phyloP scores from a whole-genome alignment of 2,329 filamentous ascomycete genomes.

The Cytospora schulzeri region DNA sequence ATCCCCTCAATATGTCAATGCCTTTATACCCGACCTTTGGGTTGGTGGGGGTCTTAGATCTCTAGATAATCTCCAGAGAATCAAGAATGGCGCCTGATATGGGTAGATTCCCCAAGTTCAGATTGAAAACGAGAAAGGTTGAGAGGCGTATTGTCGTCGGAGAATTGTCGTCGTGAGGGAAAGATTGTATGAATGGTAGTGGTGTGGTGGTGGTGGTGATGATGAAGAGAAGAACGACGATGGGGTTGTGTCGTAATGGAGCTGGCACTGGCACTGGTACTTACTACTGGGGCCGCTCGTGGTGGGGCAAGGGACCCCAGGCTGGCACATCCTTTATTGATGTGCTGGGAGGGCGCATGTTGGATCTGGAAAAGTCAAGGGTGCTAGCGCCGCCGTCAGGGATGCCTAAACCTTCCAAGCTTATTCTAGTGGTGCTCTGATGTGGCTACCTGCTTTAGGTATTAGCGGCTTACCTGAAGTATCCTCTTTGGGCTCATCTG shows the following conservation, averaged over 20 bases:
- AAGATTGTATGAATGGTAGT: not conserved
- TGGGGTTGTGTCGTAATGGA: conserved; percentile 1
- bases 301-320: conserved; percentile 1
- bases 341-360: not conserved
- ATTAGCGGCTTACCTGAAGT: conserved; percentile 7
- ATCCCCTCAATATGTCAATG: conserved; percentile 4
- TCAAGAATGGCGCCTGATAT: conserved; percentile 5
- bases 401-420: not conserved
- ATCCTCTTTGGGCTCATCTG: not conserved
- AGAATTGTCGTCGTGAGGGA: not conserved
- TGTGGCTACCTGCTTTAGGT: not conserved
- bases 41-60: conserved; percentile 8
- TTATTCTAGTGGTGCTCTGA: not conserved
- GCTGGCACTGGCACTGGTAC: not conserved
- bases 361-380: not conserved
- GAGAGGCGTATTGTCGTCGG: not conserved
- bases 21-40: conserved; percentile 7
- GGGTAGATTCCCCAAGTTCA: not conserved
- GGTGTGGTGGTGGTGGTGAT: conserved; percentile 4
- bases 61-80: conserved; percentile 12
- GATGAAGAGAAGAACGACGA: not conserved
- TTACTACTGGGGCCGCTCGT: not conserved
- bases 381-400: not conserved
- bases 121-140: not conserved
- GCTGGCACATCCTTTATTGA: not conserved